phyloP scores from a whole-genome alignment of 768 basidiomycete species.

The Tylopilus sp. region DNA sequence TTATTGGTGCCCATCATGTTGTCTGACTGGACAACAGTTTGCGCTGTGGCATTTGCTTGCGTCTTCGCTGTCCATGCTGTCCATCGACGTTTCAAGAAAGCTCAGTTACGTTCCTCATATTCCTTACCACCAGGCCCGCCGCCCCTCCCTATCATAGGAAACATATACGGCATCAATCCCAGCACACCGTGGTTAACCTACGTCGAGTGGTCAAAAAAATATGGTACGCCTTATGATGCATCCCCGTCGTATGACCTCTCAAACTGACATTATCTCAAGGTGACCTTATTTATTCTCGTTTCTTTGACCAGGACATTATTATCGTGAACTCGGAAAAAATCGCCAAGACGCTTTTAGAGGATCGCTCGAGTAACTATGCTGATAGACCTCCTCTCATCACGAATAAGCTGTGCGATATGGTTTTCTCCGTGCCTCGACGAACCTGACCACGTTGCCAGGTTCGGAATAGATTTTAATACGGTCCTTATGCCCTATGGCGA shows the following conservation, averaged over 20 bases:
- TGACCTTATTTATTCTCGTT: constrained; percentile 10
- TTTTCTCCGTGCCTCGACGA: background rate
- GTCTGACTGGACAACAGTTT: background rate
- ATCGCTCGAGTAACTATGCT: constrained; percentile 19
- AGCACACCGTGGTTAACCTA: constrained; percentile 14
- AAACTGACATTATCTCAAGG: constrained; percentile 1
- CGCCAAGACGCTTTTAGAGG: constrained; percentile 13
- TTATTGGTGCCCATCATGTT: background rate
- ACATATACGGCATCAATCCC: constrained; percentile 7
- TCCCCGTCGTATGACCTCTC: background rate
- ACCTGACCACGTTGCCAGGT: background rate
- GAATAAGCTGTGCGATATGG: constrained; percentile 7
- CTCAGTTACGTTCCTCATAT: background rate
- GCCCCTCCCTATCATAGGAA: constrained; percentile 16
- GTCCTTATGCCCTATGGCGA: constrained; percentile 15
- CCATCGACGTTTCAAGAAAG: background rate
- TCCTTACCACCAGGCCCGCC: constrained; percentile 12
- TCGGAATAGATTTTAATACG: constrained; percentile 16
- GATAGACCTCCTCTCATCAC: constrained; percentile 16
- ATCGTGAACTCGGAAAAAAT: constrained; percentile 15
- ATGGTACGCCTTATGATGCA: constrained; percentile 1
- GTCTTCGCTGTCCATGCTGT: background rate
- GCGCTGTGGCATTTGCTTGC: background rate
- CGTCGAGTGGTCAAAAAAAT: constrained; percentile 9
- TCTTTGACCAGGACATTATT: constrained; percentile 11